Conservation (phyloP, 352 stramenopile species). For the Peronospora destructor region DNA sequence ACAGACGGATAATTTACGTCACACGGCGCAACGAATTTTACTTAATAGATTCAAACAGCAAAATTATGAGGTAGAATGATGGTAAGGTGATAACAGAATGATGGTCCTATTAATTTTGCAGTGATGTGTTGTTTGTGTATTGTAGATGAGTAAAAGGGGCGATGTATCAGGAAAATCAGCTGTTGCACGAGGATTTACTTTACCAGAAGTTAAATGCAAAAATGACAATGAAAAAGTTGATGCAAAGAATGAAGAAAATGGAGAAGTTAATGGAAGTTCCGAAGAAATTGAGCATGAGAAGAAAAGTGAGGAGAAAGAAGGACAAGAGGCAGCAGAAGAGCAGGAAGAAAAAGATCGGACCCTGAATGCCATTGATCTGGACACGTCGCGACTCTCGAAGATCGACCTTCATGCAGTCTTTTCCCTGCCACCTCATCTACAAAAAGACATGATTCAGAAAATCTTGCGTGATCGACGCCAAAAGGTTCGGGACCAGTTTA, state of each 20-base stretch:
- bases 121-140: neutral
- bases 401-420: conserved; percentile 86
- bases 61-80: conserved; percentile 35
- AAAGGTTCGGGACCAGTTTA: conserved; percentile 92
- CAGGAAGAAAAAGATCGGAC: conserved; percentile 26
- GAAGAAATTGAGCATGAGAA: conserved; percentile 7
- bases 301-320: conserved; percentile 15
- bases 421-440: conserved; percentile 77
- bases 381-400: conserved; percentile 46
- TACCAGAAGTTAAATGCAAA: conserved; percentile 25
- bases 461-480: conserved; percentile 83
- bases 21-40: conserved; percentile 92
- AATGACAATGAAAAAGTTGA: conserved; percentile 5
- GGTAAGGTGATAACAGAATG: neutral
- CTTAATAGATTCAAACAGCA: conserved; percentile 84
- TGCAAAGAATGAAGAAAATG: neutral
- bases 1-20: conserved; percentile 77
- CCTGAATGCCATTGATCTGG: conserved; percentile 54
- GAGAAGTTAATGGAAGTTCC: conserved; percentile 1
- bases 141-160: conserved; percentile 53
- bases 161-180: conserved; percentile 28
- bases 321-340: conserved; percentile 21
- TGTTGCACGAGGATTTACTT: conserved; percentile 47
- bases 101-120: too few relatives aligned
- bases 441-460: conserved; percentile 90